A percentile compares a stretch with the other conserved stretches of the same genome.
Evolutionary conservation across 2,329 filamentous ascomycete species (phyloP).

Genomic region (Apiospora koreana): DNA sequence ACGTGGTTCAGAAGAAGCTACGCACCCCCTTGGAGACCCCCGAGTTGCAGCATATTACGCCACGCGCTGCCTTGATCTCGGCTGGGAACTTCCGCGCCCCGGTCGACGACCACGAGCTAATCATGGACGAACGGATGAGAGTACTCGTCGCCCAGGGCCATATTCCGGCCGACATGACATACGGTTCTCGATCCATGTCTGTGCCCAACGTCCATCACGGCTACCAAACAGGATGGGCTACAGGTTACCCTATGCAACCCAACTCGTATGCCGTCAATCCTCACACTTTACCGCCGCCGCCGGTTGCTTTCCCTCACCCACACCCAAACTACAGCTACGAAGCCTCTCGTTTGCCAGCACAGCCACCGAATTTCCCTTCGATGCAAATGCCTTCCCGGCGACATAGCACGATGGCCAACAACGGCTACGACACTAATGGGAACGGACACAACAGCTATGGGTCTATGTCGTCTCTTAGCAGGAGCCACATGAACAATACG

Average conservation of each 20-base stretch:
- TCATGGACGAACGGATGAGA: conserved; percentile 14
- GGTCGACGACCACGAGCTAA: conserved; percentile 52
- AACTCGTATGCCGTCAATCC: not conserved
- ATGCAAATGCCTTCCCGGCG: conserved; percentile 3
- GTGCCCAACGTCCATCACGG: conserved; percentile 12
- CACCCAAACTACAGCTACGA: conserved; percentile 4
- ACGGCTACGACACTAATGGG: not conserved
- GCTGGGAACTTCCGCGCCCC: conserved; percentile 68
- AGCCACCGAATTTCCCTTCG: not conserved
- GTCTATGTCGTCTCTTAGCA: not conserved
- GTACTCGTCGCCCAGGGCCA: not conserved
- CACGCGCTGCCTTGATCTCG: conserved; percentile 58
- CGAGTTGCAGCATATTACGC: conserved; percentile 49
- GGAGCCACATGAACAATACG: not conserved
- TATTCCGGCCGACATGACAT: not conserved
- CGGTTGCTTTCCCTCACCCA: conserved; percentile 5
- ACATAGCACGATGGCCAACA: not conserved
- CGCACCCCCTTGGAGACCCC: conserved; percentile 58
- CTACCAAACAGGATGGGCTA: not conserved
- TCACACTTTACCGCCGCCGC: conserved; percentile 10
- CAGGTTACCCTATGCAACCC: not conserved
- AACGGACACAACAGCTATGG: not conserved
- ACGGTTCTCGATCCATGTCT: conserved; percentile 15
- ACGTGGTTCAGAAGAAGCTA: conserved; percentile 67
- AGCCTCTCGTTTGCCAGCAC: not conserved